Evolutionary conservation across 73 alveolate species (phyloP).

Genomic region (Paramecium caudatum): DNA sequence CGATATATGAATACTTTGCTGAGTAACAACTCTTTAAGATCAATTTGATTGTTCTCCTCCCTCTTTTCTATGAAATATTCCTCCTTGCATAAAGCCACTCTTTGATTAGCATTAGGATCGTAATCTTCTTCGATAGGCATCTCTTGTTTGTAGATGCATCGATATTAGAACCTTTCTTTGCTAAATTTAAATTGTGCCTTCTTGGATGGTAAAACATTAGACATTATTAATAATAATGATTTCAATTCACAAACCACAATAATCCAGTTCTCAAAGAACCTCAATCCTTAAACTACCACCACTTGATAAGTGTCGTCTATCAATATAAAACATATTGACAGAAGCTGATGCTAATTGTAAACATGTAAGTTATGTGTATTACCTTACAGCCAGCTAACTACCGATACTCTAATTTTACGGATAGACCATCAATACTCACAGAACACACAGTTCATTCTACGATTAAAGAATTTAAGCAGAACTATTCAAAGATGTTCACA

Average conservation of each 20-base stretch:
- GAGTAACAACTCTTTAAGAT: background rate
- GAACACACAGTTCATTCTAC: background rate
- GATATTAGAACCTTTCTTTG: slow-evolving; percentile 63
- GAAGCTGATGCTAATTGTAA: background rate
- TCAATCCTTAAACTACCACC: background rate
- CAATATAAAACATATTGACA: background rate
- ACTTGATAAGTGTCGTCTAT: background rate
- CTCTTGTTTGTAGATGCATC: slow-evolving; percentile 29
- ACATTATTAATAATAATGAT: slow-evolving; percentile 31
- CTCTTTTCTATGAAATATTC: background rate
- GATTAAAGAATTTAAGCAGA: background rate
- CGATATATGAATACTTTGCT: background rate
- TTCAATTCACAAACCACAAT: too few relatives aligned
- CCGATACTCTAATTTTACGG: background rate
- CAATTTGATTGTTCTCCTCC: slow-evolving; percentile 16
- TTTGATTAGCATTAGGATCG: slow-evolving; percentile 8
- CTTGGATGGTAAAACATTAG: slow-evolving; percentile 58
- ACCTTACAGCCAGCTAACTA: background rate
- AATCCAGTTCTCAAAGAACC: too few relatives aligned
- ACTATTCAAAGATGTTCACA: slow-evolving; percentile 29
- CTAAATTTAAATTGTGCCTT: slow-evolving; percentile 66
- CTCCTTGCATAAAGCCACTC: background rate
- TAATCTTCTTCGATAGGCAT: slow-evolving; percentile 54
- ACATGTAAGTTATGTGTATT: background rate
- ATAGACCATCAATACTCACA: background rate